phyloP scores from a whole-genome alignment of 2,329 filamentous ascomycete species.

The Talaromyces marneffei region DNA sequence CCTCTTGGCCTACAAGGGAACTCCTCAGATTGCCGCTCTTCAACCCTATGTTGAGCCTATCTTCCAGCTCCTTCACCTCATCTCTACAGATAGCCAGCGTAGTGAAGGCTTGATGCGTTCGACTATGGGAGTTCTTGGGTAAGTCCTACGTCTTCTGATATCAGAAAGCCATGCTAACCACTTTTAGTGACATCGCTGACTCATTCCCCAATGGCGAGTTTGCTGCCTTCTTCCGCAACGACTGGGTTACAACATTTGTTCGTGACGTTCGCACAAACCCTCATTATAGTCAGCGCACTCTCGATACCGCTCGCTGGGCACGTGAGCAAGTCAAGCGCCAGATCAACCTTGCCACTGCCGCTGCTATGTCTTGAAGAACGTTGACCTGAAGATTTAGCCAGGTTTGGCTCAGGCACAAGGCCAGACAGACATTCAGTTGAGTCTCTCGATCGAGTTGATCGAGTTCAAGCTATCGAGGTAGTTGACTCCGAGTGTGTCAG shows the following conservation, averaged over 20 bases:
- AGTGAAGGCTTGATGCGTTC: conserved; percentile 88
- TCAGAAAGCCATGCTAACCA: background rate
- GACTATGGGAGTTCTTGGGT: conserved; percentile 98
- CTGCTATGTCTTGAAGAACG: conserved; percentile 33
- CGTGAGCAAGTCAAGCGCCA: conserved; percentile 97
- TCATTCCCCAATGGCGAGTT: conserved; percentile 89
- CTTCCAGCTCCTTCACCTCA: conserved; percentile 76
- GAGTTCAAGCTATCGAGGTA: background rate
- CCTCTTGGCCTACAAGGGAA: conserved; percentile 85
- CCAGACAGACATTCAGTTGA: background rate
- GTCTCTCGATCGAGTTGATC: background rate
- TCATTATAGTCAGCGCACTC: conserved; percentile 76
- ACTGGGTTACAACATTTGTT: conserved; percentile 85
- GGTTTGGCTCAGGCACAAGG: background rate
- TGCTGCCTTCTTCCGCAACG: conserved; percentile 74
- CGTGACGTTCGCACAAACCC: conserved; percentile 87
- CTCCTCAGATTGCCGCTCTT: conserved; percentile 55
- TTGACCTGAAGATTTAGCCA: background rate
- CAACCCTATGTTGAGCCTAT: conserved; percentile 76
- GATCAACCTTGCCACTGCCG: conserved; percentile 33
- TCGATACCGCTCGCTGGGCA: conserved; percentile 94
- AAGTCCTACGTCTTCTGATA: conserved; percentile 33
- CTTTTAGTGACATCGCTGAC: conserved; percentile 77
- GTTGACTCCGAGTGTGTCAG: background rate
- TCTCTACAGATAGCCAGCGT: conserved; percentile 76